A percentile compares a stretch with the other conserved stretches of the same genome.
Conservation (phyloP, 2,329 filamentous ascomycete species). For the Falciphora oryzae region DNA sequence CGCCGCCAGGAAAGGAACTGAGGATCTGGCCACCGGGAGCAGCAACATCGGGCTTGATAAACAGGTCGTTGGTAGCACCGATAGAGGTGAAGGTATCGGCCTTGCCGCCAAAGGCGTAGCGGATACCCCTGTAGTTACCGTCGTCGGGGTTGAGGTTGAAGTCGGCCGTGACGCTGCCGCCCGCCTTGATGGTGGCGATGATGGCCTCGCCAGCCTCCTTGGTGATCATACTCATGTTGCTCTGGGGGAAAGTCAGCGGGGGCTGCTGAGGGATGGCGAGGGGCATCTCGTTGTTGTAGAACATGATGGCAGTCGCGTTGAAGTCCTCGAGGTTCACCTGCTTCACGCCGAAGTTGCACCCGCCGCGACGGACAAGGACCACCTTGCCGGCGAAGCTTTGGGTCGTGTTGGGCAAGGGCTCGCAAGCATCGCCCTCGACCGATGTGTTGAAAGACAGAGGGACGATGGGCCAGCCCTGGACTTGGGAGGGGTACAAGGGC, state of each 20-base stretch:
- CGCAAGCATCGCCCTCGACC: conserved; percentile 29
- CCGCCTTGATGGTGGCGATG: conserved; percentile 23
- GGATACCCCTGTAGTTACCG: conserved; percentile 11
- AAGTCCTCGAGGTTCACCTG: conserved; percentile 25
- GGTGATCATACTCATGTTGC: conserved; percentile 18
- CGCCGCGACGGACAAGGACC: conserved; percentile 33
- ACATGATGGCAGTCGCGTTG: conserved; percentile 25
- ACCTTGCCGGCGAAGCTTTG: conserved; percentile 34
- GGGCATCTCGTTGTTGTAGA: conserved; percentile 20
- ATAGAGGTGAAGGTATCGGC: conserved; percentile 34
- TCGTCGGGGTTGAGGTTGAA: conserved; percentile 13
- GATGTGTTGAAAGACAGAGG: conserved; percentile 19
- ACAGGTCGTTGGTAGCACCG: conserved; percentile 37
- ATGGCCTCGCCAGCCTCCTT: conserved; percentile 24
- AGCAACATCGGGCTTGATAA: conserved; percentile 37
- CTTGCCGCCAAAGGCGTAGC: conserved; percentile 24
- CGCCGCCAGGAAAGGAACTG: conserved; percentile 35
- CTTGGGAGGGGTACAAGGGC: conserved; percentile 13
- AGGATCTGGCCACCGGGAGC: conserved; percentile 39
- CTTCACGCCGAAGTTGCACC: conserved; percentile 18
- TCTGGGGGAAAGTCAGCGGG: conserved; percentile 5
- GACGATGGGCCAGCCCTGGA: conserved; percentile 20
- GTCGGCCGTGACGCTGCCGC: conserved; percentile 25
- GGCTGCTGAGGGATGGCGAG: neutral
- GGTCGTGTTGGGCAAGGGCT: conserved; percentile 28